Evolutionary conservation across 331 rosid genomes (phyloP).

Genomic region (Malus hybrid): DNA sequence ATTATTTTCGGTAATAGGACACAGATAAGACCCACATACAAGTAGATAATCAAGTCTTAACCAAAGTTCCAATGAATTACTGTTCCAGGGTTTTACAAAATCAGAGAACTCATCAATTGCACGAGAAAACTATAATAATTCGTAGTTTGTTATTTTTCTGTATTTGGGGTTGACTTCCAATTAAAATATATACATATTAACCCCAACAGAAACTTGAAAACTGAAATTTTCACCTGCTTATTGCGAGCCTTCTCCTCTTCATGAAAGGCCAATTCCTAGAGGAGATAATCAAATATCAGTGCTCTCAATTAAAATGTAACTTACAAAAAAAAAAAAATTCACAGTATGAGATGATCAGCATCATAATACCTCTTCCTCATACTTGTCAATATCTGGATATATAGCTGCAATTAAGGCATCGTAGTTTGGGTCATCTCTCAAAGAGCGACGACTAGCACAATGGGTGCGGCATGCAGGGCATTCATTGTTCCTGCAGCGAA

Average conservation of each 20-base stretch:
- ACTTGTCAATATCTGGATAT: constrained; percentile 72
- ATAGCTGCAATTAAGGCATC: constrained; percentile 67
- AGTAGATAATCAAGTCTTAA: neutral
- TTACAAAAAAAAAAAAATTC: neutral
- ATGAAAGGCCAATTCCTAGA: constrained; percentile 68
- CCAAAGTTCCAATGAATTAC: neutral
- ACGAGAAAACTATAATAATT: neutral
- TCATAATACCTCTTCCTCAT: constrained; percentile 63
- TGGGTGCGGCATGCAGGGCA: constrained; percentile 92
- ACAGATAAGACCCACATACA: neutral
- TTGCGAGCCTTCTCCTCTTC: constrained; percentile 67
- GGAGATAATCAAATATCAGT: constrained; percentile 16
- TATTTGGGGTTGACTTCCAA: neutral
- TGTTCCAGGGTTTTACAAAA: neutral
- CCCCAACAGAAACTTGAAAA: neutral
- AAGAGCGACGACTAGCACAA: constrained; percentile 59
- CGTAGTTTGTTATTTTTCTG: neutral
- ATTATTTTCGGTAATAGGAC: neutral
- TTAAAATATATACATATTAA: neutral
- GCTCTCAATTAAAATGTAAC: constrained; percentile 5
- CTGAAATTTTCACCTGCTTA: constrained; percentile 56
- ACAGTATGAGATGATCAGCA: constrained; percentile 9
- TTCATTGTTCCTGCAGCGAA: constrained; percentile 63
- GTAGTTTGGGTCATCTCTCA: constrained; percentile 48
- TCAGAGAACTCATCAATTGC: neutral